These are phyloP conservation scores for Lentithecium fluviatile DNA, from an alignment of 495 filamentous ascomycete species.

Conservation along the genomic window DNA sequence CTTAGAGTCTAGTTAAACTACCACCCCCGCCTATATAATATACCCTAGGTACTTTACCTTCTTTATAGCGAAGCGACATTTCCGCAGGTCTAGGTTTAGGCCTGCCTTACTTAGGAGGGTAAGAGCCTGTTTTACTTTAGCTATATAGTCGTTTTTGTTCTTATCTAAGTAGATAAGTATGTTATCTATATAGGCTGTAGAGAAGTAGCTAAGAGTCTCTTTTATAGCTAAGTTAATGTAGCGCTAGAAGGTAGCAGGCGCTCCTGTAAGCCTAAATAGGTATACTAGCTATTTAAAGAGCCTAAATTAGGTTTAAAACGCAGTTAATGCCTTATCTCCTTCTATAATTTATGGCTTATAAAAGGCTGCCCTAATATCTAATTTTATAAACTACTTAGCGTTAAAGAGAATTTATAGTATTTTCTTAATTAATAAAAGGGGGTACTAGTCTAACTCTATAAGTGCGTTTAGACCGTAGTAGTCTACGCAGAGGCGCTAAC, in stretches of 20 bases:
- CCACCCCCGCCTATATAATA: background rate
- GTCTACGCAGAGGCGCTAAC: background rate
- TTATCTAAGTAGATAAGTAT: background rate
- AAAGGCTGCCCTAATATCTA: background rate
- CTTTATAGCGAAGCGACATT: background rate
- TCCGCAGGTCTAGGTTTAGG: background rate
- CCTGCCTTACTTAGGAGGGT: background rate
- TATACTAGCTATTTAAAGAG: slow-evolving; percentile 4
- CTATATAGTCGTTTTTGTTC: background rate
- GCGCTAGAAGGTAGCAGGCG: background rate
- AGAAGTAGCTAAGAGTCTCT: background rate
- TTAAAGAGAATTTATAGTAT: background rate
- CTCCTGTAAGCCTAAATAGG: background rate
- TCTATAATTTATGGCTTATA: slow-evolving; percentile 2
- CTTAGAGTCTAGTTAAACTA: too few species aligned
- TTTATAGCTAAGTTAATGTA: background rate
- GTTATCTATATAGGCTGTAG: background rate
- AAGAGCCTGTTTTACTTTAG: background rate
- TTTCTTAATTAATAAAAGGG: background rate
- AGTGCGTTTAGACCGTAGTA: background rate
- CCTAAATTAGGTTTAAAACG: slow-evolving; percentile 2
- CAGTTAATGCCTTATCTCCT: background rate
- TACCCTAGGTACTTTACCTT: slow-evolving; percentile 2
- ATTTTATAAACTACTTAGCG: background rate
- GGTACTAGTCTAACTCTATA: background rate